Conservation (phyloP, 1,139 yeast species). For the Debaryomyces coudertii region DNA sequence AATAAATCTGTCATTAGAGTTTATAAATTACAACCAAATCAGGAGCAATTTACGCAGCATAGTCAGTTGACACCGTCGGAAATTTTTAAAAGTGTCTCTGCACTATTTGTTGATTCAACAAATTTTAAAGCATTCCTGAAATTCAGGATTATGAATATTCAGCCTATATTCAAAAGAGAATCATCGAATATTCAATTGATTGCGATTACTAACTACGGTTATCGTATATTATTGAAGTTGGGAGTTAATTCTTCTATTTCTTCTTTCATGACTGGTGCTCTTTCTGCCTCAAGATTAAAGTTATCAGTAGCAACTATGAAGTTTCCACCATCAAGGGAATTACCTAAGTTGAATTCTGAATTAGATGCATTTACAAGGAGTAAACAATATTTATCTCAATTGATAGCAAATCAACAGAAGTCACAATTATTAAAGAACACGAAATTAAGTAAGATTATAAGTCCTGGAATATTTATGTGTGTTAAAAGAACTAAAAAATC, state of each 20-base stretch:
- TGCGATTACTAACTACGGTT: conserved; percentile 86
- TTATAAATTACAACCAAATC: conserved; percentile 55
- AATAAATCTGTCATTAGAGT: conserved; percentile 82
- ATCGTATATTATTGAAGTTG: conserved; percentile 68
- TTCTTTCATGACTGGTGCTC: conserved; percentile 31
- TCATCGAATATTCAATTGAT: conserved; percentile 74
- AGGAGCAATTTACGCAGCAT: conserved; percentile 41
- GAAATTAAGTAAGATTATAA: conserved; percentile 56
- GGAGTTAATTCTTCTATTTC: conserved; percentile 37
- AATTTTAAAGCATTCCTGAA: conserved; percentile 47
- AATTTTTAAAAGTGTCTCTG: conserved; percentile 60
- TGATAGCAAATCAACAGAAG: conserved; percentile 48
- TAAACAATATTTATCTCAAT: conserved; percentile 46
- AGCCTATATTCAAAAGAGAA: conserved; percentile 63
- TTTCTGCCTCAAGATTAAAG: conserved; percentile 31
- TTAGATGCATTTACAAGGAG: conserved; percentile 48
- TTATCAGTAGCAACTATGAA: conserved; percentile 58
- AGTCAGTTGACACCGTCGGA: conserved; percentile 50
- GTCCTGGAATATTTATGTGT: conserved; percentile 80
- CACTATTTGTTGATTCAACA: conserved; percentile 50
- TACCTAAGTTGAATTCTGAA: conserved; percentile 57
- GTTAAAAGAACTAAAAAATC: conserved; percentile 48
- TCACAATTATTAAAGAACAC: conserved; percentile 51
- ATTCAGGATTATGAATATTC: conserved; percentile 64
- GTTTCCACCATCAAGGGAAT: conserved; percentile 74